phyloP scores from a whole-genome alignment of 225 moss, liverwort and hornwort genomes.

The Lunularia cruciata region DNA sequence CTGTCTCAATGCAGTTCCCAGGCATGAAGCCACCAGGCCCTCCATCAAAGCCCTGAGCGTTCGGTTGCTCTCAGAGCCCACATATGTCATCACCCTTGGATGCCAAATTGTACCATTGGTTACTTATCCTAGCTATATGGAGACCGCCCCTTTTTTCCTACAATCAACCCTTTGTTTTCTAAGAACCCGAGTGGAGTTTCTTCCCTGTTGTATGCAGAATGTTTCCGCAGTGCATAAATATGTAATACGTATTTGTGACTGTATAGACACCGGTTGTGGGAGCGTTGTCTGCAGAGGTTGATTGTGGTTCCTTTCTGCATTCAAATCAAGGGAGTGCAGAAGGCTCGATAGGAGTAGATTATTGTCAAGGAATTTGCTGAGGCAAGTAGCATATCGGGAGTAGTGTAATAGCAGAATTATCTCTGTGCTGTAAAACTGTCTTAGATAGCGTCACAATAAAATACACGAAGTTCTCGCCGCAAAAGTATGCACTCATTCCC shows the following conservation, averaged over 20 bases:
- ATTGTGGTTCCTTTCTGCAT: conserved; percentile 1
- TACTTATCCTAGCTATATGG: not conserved
- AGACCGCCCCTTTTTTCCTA: not conserved
- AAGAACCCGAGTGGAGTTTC: not conserved
- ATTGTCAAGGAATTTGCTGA: conserved; percentile 13
- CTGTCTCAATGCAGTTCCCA: conserved; percentile 44
- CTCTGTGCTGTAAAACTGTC: conserved; percentile 13
- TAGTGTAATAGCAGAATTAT: not conserved
- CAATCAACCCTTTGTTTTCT: not conserved
- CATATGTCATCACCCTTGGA: conserved; percentile 7
- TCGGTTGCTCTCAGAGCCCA: not conserved
- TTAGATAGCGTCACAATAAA: conserved; percentile 2
- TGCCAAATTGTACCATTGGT: conserved; percentile 15
- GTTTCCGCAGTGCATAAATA: conserved; percentile 2
- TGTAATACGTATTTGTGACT: conserved; percentile 4
- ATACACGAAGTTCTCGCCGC: not conserved
- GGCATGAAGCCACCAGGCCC: conserved; percentile 51
- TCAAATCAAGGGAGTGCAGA: not conserved
- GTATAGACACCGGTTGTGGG: conserved; percentile 15
- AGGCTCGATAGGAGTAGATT: conserved; percentile 10
- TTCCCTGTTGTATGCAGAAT: not conserved
- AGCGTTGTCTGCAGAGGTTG: not conserved
- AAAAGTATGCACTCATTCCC: no score
- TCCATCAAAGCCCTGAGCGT: conserved; percentile 43
- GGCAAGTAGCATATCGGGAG: conserved; percentile 15